Evolutionary conservation across 2,329 filamentous ascomycete species (phyloP).

Genomic region (Cladosporium velox): DNA sequence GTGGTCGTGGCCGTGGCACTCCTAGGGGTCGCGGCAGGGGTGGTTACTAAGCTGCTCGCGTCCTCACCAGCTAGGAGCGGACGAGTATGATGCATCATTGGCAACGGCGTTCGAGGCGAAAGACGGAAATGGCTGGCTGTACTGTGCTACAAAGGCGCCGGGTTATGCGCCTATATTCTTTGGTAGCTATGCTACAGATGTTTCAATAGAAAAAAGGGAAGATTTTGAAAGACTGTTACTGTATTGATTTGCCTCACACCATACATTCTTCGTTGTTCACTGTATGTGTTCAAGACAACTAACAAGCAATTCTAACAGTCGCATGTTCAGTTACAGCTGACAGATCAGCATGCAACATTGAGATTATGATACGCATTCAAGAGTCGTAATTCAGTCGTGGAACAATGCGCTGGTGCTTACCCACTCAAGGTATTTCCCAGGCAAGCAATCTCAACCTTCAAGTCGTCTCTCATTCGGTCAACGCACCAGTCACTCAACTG

Average conservation of each 20-base stretch:
- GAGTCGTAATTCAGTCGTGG: not conserved
- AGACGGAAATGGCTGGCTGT: conserved; percentile 17
- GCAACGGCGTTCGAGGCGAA: conserved; percentile 21
- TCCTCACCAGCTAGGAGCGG: conserved; percentile 15
- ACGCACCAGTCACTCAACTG: not conserved
- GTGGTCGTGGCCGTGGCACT: conserved; percentile 31
- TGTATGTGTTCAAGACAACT: too few relatives aligned
- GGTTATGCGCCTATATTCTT: conserved; percentile 19
- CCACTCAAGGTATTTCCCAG: not conserved
- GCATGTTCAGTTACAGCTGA: not conserved
- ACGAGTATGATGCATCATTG: conserved; percentile 20
- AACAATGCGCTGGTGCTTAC: not conserved
- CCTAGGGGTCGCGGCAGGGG: conserved; percentile 42
- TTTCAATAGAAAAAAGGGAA: conserved; percentile 22
- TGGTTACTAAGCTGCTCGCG: conserved; percentile 19
- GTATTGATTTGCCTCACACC: not conserved
- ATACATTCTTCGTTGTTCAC: not conserved
- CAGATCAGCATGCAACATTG: not conserved
- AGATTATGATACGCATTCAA: not conserved
- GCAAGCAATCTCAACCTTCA: not conserved
- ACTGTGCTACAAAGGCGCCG: conserved; percentile 19
- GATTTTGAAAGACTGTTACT: conserved; percentile 13
- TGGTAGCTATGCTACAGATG: conserved; percentile 22
- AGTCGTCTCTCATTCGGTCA: not conserved
- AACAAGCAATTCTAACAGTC: not conserved